A percentile compares a stretch with the other conserved stretches of the same genome.
Conservation (phyloP, 2,329 filamentous ascomycete genomes). For the Epichloe gansuensis region DNA sequence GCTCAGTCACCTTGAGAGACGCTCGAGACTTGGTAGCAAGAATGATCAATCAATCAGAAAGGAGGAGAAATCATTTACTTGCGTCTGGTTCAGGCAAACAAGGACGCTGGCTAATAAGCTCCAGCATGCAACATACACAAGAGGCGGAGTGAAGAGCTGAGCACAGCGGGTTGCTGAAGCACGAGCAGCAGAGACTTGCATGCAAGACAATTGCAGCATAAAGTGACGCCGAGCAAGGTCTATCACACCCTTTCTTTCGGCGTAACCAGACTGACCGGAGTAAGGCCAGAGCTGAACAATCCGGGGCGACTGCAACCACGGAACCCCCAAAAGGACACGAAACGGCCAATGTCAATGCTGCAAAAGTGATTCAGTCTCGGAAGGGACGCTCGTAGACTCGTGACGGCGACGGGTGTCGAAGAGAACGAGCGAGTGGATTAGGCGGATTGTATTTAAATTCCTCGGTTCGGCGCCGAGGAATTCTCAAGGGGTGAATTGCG, state of each 20-base stretch:
- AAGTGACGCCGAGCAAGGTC: background rate
- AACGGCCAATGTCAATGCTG: conserved; percentile 8
- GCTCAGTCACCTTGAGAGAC: background rate
- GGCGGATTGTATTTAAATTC: conserved; percentile 25
- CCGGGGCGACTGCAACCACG: conserved; percentile 8
- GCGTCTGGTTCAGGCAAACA: background rate
- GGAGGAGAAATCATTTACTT: background rate
- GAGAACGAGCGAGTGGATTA: conserved; percentile 20
- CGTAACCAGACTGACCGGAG: background rate
- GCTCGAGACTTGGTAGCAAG: background rate
- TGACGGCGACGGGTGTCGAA: conserved; percentile 10
- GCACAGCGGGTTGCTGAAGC: background rate
- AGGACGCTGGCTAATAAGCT: background rate
- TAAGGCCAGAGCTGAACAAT: conserved; percentile 7
- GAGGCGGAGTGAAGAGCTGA: background rate
- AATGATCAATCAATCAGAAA: background rate
- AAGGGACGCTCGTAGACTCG: conserved; percentile 23
- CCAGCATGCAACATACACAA: background rate
- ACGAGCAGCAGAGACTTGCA: background rate
- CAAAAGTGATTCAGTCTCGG: conserved; percentile 17
- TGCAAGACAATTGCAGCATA: background rate
- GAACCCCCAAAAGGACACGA: conserved; percentile 3
- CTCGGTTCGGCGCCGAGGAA: conserved; percentile 32
- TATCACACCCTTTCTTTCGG: background rate
- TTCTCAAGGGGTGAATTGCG: conserved; percentile 18